phyloP scores from a whole-genome alignment of 331 rosid genomes.

The Cydonia oblonga region DNA sequence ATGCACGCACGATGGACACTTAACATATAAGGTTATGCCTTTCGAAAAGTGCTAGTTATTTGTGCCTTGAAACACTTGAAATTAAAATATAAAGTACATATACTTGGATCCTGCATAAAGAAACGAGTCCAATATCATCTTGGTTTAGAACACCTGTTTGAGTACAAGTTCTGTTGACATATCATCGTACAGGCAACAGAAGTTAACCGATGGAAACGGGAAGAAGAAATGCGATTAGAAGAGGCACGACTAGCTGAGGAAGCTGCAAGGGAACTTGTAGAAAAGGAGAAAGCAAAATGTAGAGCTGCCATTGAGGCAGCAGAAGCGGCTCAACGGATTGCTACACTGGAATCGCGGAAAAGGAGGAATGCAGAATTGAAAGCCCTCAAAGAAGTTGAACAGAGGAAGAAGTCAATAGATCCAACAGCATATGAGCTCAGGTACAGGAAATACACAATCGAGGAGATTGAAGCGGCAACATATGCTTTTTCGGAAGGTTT shows the following conservation, averaged over 20 bases:
- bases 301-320: slow-evolving; percentile 45
- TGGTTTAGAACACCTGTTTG: neutral
- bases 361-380: slow-evolving; percentile 30
- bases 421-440: slow-evolving; percentile 11
- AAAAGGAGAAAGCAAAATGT: slow-evolving; percentile 38
- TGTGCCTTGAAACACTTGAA: no score
- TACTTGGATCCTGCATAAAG: no score
- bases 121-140: no score
- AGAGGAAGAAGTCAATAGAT: slow-evolving; percentile 2
- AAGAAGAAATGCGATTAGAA: slow-evolving; percentile 36
- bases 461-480: slow-evolving; percentile 29
- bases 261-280: slow-evolving; percentile 31
- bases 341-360: slow-evolving; percentile 41
- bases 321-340: slow-evolving; percentile 33
- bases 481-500: slow-evolving; percentile 2
- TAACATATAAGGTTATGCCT: no score
- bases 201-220: slow-evolving; percentile 44
- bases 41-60: no score
- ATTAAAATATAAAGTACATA: no score
- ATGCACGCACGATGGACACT: no score
- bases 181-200: slow-evolving; percentile 33
- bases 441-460: slow-evolving; percentile 38
- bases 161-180: neutral
- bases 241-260: slow-evolving; percentile 31
- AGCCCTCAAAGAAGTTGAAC: slow-evolving; percentile 23